Evolutionary conservation across 148 eudicot species (phyloP), one percentile per base, ranked within the genome.

Genomic region (Talinum fruticosum): DNA sequence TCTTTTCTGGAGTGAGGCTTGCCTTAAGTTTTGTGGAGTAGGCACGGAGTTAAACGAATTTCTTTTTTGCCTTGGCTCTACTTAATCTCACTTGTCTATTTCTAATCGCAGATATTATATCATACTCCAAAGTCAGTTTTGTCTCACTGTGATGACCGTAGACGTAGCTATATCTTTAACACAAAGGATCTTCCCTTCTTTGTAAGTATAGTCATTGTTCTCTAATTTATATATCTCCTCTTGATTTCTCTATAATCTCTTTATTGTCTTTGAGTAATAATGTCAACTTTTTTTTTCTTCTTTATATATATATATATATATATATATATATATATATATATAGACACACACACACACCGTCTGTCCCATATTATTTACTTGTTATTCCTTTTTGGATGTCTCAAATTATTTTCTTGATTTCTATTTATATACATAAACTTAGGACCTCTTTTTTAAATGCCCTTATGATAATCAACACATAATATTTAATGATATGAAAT

Each of bases 181-280:
- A 87, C 94, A 53, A 91, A 79, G 82, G 97, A 96, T 90, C 97
- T 96, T 67, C 99, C 97, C 16, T 96, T 93, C 83, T 96, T 96
- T 91, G 99, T 96, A 91, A 76, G 95, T 72, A 85, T 72, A 44
- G 16, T 32, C 36, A 30, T 64, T 33, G 34, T 57, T 75, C 57
- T 18, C 45, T 81, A 74, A n/a, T 75, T 54, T 15, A 73, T 81
- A 71, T 33, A 29, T 66, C 57, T 30, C 69, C 66, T 57, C 44
- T 38, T 45, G 66, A 65, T 53, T 62, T 45, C 16, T 69, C 10
- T 71, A 33, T 23, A 21, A 19, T 35, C 26, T 65, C 32, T 62
- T 32, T 10, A 59, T 71, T 70, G 71, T 36, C 37, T 34, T 37
- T 68, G 29, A 41, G 49, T 61, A 23, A 41, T 44, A 41, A 6